Evolutionary conservation across 345 rosid genomes (phyloP).

Genomic region (Sisymbrium altissimum): DNA sequence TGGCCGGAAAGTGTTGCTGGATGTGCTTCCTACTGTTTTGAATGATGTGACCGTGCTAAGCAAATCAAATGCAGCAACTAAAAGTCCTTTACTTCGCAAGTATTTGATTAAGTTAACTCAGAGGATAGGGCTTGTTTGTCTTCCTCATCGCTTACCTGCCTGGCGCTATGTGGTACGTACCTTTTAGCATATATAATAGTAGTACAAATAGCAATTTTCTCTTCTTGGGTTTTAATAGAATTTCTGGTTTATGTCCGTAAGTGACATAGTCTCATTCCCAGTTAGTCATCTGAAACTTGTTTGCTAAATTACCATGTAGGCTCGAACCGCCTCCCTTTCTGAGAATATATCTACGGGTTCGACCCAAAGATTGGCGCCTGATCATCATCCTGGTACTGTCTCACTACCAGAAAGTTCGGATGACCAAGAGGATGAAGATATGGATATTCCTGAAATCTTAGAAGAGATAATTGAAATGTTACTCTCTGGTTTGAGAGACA

Average conservation of each 20-base stretch:
- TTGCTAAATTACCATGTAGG: constrained; percentile 42
- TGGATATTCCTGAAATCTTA: constrained; percentile 80
- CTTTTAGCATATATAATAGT: constrained; percentile 2
- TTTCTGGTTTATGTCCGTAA: not conserved
- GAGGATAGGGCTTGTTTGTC: constrained; percentile 79
- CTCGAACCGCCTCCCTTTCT: constrained; percentile 61
- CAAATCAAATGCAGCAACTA: constrained; percentile 60
- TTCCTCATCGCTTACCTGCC: constrained; percentile 76
- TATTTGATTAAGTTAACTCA: constrained; percentile 78
- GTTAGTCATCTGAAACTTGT: constrained; percentile 10
- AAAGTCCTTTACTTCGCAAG: constrained; percentile 84
- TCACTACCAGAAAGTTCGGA: constrained; percentile 36
- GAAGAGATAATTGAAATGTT: constrained; percentile 92
- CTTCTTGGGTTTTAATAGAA: constrained; percentile 5
- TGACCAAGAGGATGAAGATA: constrained; percentile 58
- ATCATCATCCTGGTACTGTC: constrained; percentile 32
- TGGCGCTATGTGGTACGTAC: constrained; percentile 86
- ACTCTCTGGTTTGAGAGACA: constrained; percentile 82
- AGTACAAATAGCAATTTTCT: not conserved
- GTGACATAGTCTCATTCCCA: constrained; percentile 16
- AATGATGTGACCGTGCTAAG: constrained; percentile 54
- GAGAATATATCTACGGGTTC: constrained; percentile 47
- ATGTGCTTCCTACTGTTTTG: constrained; percentile 59
- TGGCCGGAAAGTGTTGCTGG: constrained; percentile 53
- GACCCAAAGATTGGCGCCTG: constrained; percentile 38